Percentiles rank a stretch among this genome's conserved stretches.
These are phyloP conservation scores for Dryadomyces sulphureus DNA, from an alignment of 2,329 filamentous ascomycete genomes.

Conservation along the genomic window DNA sequence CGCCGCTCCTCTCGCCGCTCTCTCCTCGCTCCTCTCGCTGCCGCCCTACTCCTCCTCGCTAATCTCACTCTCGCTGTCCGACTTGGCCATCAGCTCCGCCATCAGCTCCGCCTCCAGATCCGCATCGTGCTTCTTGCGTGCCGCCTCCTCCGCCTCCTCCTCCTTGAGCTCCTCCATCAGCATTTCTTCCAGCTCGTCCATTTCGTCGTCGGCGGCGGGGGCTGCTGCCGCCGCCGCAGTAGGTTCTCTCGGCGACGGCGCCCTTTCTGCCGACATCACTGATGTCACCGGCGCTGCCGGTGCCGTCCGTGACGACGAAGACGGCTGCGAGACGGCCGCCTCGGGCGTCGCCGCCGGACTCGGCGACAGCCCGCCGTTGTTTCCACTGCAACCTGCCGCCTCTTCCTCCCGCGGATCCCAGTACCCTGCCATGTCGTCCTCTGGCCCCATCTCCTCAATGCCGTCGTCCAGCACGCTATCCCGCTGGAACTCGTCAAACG, in stretches of 20 bases:
- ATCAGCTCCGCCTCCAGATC: constrained; percentile 33
- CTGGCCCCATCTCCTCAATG: constrained; percentile 16
- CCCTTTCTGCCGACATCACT: background rate
- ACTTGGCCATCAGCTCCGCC: constrained; percentile 33
- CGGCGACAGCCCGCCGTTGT: background rate
- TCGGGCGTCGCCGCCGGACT: background rate
- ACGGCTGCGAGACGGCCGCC: background rate
- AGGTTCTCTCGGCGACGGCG: background rate
- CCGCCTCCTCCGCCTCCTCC: constrained; percentile 20
- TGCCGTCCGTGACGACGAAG: background rate
- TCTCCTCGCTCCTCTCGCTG: no score
- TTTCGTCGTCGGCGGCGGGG: constrained; percentile 14
- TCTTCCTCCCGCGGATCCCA: constrained; percentile 9
- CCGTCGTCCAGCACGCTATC: constrained; percentile 6
- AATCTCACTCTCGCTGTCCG: constrained; percentile 51
- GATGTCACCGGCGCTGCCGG: background rate
- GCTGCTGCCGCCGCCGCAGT: background rate
- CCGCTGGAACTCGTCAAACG: constrained; percentile 11
- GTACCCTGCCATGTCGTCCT: constrained; percentile 10
- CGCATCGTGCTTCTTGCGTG: constrained; percentile 40
- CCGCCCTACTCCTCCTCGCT: constrained; percentile 45
- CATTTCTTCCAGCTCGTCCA: constrained; percentile 9
- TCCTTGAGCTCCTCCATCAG: constrained; percentile 7
- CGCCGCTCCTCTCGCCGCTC: no score
- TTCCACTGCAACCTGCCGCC: background rate